Base-by-base conservation (phyloP, 176 grass and related monocot genomes). In the Zoysia japonica region DNA sequence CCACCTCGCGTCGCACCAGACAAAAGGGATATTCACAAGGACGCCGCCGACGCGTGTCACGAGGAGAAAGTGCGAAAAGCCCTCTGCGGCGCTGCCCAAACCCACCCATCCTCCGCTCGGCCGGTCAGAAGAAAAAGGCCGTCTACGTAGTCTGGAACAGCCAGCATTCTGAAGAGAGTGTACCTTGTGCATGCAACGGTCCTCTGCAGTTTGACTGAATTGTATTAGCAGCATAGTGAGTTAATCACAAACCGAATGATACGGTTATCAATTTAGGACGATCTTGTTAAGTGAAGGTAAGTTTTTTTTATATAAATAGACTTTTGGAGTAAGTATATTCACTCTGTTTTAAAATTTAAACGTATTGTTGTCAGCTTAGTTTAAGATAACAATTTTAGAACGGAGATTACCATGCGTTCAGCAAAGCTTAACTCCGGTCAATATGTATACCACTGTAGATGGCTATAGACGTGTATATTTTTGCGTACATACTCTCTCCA, bases 11-110 rank as follows among this genome's bases (percentile, higher is more conserved):
- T 44, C 72, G 78, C 86, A 75, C 47, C 80, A 87, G 92, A 90
- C 92, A 91, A 87, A 95, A 96, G 82, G 88, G 72, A 93, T 99
- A 96, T 93, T 96, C 92, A 83, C 79, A 81, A 67, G 80, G 87
- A 83, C 54, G 35, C 6, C 50, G 36, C 54, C 67, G 89, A 89
- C 89, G 78, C 84, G 82, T 89, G 95, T 83, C 85, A 87, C 72
- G 81, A 85, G 80, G 75, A 54, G 68, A 87, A 88, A 83, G 55
- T 69, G 71, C 56, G 43, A 14, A 82, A 85, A 81, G 63, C 38
- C 39, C 48, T 20, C 76, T 78, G 48, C 16, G 3, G 7, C 45
- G 12, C 50, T 66, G 81, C 54, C 54, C 70, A 6, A 6, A 15
- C 28, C 38, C 51, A 42, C 45, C 52, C 55, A 20, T n/a, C 56